Evolutionary conservation across 2,329 filamentous ascomycete species (phyloP), one percentile per base, ranked within the genome.

Genomic region (Alternaria sp.): DNA sequence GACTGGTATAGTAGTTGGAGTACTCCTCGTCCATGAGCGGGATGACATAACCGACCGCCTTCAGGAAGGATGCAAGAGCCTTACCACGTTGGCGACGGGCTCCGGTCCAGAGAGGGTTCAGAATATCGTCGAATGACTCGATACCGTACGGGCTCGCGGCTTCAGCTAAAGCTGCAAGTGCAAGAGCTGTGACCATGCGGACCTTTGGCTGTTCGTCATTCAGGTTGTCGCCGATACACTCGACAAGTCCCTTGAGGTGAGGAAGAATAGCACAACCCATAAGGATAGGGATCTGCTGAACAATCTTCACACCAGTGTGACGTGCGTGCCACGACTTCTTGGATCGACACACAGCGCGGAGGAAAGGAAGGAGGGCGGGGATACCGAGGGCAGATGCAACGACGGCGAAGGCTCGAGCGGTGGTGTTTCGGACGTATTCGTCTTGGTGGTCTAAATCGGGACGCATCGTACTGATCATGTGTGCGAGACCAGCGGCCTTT

Each of bases 11-110:
- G 83, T 99, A 99, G 79, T 97, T 98, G 81, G 96, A 95, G 79
- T 97, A 98, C 77, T 99, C 96, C 81, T 99, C 96, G 82, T 99
- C 96, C 96, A 99, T 99, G 56, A 99, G 87, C 5, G 96, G 96
- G 67, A 99, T 98, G 76, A 99, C 97, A 79, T 96, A 98, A 25
- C 96, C 96, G 46, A 99, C 95, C 50, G 96, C 96, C 83, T 99
- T 99, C 65, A 99, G 85, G 81, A 97, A 99, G 13, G 93, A 95
- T 23, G 96, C 95, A 47, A 99, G 86, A 73, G 95, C 94, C 80
- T 99, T 99, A 67, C 96, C 96, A 76, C 96, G 90, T 82, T 99
- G 96, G 82, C 97, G 97, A 67, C 95, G 89, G 26, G 93, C 95
- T 62, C 96, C 96, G 6, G 93, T 97, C 96, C 96, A 99, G 0